Evolutionary conservation across 768 basidiomycete genomes (phyloP).

Genomic region (Exidia glandulosa): DNA sequence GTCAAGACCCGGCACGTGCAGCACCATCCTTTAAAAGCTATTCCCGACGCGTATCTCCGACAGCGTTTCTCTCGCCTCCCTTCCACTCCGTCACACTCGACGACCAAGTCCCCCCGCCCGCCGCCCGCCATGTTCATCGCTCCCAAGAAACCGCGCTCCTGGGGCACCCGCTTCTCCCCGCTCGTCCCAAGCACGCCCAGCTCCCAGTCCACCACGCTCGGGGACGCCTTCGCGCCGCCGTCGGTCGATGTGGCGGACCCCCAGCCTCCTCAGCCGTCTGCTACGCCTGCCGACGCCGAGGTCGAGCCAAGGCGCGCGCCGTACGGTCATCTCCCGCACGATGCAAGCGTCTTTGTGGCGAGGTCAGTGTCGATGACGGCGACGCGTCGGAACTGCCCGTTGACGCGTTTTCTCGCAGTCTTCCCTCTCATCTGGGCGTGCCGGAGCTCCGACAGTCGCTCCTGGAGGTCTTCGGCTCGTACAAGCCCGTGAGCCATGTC

Average conservation of each 20-base stretch:
- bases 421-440: constrained; percentile 60
- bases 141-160: constrained; percentile 29
- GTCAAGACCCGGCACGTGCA: too few species aligned
- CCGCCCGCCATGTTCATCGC: background rate
- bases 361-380: constrained; percentile 34
- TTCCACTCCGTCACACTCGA: background rate
- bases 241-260: background rate
- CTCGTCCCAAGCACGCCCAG: constrained; percentile 38
- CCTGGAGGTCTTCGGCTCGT: constrained; percentile 52
- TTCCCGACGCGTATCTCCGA: too few species aligned
- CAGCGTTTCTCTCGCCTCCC: too few species aligned
- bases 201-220: constrained; percentile 19
- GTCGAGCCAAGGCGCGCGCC: background rate
- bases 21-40: too few species aligned
- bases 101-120: background rate
- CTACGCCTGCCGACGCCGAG: background rate
- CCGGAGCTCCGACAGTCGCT: constrained; percentile 50
- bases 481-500: constrained; percentile 54
- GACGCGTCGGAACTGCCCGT: background rate
- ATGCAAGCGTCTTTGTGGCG: constrained; percentile 77
- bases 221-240: constrained; percentile 3
- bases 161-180: constrained; percentile 67
- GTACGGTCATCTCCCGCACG: constrained; percentile 37
- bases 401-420: constrained; percentile 27
- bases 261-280: background rate